phyloP scores from a whole-genome alignment of 495 filamentous ascomycete genomes.

The Trichocladium antarcticum region DNA sequence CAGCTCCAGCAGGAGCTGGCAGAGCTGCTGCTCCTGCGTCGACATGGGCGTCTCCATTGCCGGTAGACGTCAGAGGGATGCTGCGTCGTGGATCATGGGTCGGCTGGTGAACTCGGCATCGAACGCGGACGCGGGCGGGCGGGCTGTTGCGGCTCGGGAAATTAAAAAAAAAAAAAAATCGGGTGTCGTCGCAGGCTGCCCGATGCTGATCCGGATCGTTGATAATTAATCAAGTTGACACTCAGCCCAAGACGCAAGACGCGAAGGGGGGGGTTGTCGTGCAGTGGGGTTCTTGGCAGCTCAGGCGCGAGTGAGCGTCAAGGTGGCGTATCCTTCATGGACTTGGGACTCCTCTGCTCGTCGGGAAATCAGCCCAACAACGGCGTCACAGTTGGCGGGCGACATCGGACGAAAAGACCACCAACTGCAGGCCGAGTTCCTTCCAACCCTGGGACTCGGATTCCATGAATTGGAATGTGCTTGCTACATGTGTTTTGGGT shows the following conservation, averaged over 20 bases:
- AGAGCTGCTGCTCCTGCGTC: conserved; percentile 69
- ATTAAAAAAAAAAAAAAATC: too few species aligned
- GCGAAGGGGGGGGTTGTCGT: background rate
- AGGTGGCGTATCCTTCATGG: too few species aligned
- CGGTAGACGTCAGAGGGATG: conserved; percentile 3
- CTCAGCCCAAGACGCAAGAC: background rate
- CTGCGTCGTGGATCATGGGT: conserved; percentile 3
- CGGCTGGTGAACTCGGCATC: background rate
- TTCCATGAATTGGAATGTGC: too few species aligned
- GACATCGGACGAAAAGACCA: too few species aligned
- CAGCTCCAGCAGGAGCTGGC: conserved; percentile 60
- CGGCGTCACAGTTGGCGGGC: too few species aligned
- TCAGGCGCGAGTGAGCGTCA: too few species aligned
- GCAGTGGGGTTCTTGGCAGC: background rate
- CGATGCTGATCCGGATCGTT: background rate
- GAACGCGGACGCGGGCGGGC: too few species aligned
- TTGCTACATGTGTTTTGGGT: too few species aligned
- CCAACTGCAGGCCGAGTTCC: too few species aligned
- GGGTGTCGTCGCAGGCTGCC: background rate
- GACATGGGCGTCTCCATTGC: conserved; percentile 43
- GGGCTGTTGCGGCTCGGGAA: background rate
- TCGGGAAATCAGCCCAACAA: too few species aligned
- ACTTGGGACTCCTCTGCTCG: too few species aligned
- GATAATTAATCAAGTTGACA: background rate
- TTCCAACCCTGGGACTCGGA: too few species aligned